A percentile compares a stretch with the other conserved stretches of the same genome.
Evolutionary conservation across 2,329 filamentous ascomycete genomes (phyloP).

Genomic region (Pseudocercospora ulei): DNA sequence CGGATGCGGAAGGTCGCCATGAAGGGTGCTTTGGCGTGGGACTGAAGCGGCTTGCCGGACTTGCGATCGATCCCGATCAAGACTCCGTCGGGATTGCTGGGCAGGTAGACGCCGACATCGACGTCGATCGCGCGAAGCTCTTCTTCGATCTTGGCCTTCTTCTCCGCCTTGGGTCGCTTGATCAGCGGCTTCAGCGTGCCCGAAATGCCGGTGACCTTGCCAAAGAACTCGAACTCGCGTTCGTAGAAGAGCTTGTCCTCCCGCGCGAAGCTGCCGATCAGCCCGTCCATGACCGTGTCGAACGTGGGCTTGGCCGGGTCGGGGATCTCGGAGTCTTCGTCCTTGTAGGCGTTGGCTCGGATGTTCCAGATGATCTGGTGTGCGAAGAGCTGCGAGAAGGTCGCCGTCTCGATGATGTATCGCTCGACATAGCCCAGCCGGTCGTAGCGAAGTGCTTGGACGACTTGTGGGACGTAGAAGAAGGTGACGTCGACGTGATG

Average conservation of each 20-base stretch:
- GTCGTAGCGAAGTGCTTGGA: constrained; percentile 90
- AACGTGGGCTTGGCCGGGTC: constrained; percentile 89
- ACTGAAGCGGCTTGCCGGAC: constrained; percentile 92
- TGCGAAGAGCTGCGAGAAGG: constrained; percentile 94
- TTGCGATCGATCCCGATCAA: constrained; percentile 97
- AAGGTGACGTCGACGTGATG: constrained; percentile 96
- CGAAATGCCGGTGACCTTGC: constrained; percentile 89
- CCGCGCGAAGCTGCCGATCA: constrained; percentile 70
- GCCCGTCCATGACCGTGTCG: constrained; percentile 75
- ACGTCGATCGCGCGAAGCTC: constrained; percentile 95
- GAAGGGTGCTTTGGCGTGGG: constrained; percentile 94
- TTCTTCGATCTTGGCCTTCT: constrained; percentile 98
- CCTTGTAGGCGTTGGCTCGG: constrained; percentile 97
- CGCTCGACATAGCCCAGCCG: constrained; percentile 85
- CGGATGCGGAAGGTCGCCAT: constrained; percentile 98
- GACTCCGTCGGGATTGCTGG: constrained; percentile 90
- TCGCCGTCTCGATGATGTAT: constrained; percentile 93
- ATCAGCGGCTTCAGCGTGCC: constrained; percentile 92
- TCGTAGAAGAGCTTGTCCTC: constrained; percentile 82
- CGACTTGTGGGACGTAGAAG: constrained; percentile 97
- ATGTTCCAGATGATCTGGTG: constrained; percentile 99
- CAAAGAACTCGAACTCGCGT: constrained; percentile 94
- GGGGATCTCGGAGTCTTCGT: constrained; percentile 83
- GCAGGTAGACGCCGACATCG: constrained; percentile 92
- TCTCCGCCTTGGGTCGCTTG: constrained; percentile 84